Evolutionary conservation across 441 rosid species (phyloP).

Genomic region (Adansonia grandidieri): DNA sequence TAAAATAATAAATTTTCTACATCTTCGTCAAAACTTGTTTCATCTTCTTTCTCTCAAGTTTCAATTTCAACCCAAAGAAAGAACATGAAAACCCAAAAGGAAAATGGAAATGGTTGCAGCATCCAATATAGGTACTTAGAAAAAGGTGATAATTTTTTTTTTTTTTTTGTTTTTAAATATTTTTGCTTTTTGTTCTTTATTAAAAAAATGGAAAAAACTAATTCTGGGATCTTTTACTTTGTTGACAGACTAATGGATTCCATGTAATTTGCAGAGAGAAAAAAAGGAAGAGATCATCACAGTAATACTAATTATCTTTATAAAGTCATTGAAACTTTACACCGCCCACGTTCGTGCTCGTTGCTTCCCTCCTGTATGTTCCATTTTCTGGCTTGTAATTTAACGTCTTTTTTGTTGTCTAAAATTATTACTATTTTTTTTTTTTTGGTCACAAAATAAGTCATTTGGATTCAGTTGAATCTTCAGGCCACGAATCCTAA

Average conservation of each 20-base stretch:
- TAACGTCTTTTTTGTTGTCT: neutral
- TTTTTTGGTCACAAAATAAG: neutral
- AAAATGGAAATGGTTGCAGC: conserved; percentile 63
- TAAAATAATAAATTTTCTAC: too few relatives aligned
- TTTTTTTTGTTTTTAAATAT: neutral
- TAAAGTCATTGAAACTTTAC: conserved; percentile 80
- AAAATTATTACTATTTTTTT: neutral
- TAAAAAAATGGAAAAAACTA: neutral
- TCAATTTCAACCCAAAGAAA: neutral
- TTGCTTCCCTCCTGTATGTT: conserved; percentile 70
- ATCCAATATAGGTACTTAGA: conserved; percentile 40
- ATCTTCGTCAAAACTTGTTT: neutral
- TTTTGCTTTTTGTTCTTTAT: neutral
- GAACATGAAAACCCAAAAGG: conserved; percentile 18
- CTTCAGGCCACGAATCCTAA: conserved; percentile 77
- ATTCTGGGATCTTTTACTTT: neutral
- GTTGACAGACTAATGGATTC: conserved; percentile 41
- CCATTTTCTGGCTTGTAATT: neutral
- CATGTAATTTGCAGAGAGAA: conserved; percentile 63
- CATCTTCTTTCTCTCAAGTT: neutral
- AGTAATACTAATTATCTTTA: conserved; percentile 46
- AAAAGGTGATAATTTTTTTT: conserved; percentile 46
- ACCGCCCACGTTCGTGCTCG: conserved; percentile 83
- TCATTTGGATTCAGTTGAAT: conserved; percentile 34
- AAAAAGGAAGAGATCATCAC: conserved; percentile 57